Evolutionary conservation across 306 rosid genomes (phyloP).

Genomic region (Casuarina cunninghamiana): DNA sequence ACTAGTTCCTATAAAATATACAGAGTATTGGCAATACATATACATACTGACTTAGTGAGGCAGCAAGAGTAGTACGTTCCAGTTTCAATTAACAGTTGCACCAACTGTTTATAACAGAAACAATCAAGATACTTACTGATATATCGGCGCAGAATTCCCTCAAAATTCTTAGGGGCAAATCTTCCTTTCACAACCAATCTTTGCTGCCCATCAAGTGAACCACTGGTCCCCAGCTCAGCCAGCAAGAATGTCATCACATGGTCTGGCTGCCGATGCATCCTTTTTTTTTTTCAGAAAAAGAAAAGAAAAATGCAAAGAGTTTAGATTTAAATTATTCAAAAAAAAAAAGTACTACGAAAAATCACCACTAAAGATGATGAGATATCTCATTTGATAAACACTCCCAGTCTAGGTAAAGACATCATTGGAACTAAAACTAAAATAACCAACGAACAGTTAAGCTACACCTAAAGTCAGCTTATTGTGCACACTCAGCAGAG

Average conservation of each 20-base stretch:
- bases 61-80: background rate
- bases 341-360: background rate
- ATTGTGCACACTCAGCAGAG: background rate
- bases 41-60: background rate
- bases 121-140: constrained; percentile 62
- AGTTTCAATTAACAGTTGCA: background rate
- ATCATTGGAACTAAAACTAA: background rate
- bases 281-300: constrained; percentile 7
- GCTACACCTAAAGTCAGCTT: background rate
- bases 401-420: background rate
- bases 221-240: constrained; percentile 95
- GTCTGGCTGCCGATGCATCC: constrained; percentile 98
- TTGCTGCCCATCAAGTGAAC: constrained; percentile 96
- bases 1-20: too few species aligned
- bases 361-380: background rate
- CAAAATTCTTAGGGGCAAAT: constrained; percentile 94
- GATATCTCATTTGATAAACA: background rate
- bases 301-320: background rate
- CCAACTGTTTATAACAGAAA: background rate
- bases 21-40: background rate
- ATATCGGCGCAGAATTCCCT: constrained; percentile 91
- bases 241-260: constrained; percentile 95
- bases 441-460: background rate
- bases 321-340: background rate
- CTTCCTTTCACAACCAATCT: constrained; percentile 95